These are phyloP conservation scores for Bonia amplexicaulis DNA, from an alignment of 176 grass and related monocot species.

Conservation along the genomic window DNA sequence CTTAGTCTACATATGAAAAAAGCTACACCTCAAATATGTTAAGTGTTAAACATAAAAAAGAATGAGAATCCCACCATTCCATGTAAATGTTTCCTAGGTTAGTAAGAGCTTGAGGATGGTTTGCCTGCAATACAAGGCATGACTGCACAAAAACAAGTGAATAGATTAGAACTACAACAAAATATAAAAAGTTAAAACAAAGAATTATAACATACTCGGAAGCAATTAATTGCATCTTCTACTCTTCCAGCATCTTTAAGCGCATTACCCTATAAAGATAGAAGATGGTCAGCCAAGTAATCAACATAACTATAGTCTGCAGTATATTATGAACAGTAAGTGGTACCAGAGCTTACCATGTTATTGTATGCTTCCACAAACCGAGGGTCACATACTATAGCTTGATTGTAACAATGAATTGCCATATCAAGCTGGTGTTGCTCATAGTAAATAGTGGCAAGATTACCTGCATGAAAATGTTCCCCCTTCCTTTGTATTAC, in stretches of 20 bases:
- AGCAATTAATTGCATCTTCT: slow-evolving; percentile 84
- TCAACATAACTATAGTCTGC: not conserved
- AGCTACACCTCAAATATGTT: not conserved
- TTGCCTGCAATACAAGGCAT: slow-evolving; percentile 77
- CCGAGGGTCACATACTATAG: slow-evolving; percentile 63
- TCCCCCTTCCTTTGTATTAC: slow-evolving; percentile 54
- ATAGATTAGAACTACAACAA: not conserved
- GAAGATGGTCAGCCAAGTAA: slow-evolving; percentile 5
- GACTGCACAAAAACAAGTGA: slow-evolving; percentile 46
- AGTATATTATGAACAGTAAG: not conserved
- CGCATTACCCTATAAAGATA: slow-evolving; percentile 62
- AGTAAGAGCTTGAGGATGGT: slow-evolving; percentile 88
- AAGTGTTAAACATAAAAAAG: not conserved
- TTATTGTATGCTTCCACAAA: slow-evolving; percentile 87
- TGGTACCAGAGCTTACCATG: slow-evolving; percentile 37
- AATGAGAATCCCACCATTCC: slow-evolving; percentile 65
- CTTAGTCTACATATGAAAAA: slow-evolving; percentile 18
- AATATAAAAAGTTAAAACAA: too few relatives aligned
- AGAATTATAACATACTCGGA: slow-evolving; percentile 41
- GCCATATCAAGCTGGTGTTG: slow-evolving; percentile 86
- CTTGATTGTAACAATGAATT: slow-evolving; percentile 74
- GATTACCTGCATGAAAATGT: slow-evolving; percentile 83
- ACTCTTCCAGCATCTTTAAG: slow-evolving; percentile 87
- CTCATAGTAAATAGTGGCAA: slow-evolving; percentile 81
- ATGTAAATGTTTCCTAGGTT: slow-evolving; percentile 92